Conservation (phyloP, 345 rosid genomes). For the Populus pruinosa region DNA sequence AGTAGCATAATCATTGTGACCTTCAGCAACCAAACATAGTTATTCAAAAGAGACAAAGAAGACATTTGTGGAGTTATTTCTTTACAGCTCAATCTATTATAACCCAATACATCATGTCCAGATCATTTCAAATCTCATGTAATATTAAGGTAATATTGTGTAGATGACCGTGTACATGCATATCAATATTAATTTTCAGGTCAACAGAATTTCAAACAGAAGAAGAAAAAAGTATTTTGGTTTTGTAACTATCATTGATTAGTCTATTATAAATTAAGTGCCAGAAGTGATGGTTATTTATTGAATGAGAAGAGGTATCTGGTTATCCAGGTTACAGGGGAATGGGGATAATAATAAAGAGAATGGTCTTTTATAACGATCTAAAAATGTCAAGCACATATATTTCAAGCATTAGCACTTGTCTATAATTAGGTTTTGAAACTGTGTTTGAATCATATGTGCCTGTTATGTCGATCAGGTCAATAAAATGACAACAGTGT, state of each 20-base stretch:
- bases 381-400: neutral
- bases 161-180: neutral
- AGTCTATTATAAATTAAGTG: neutral
- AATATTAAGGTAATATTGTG: neutral
- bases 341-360: neutral
- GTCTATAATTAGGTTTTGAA: neutral
- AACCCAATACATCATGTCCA: neutral
- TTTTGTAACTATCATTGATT: neutral
- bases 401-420: neutral
- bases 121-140: neutral
- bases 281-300: neutral
- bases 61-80: neutral
- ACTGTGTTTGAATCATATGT: neutral
- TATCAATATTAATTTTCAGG: neutral
- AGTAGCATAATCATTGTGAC: neutral
- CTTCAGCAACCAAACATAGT: neutral
- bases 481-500: neutral
- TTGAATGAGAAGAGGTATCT: neutral
- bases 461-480: neutral
- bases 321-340: neutral
- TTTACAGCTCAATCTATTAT: neutral
- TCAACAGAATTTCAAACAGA: neutral
- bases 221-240: neutral
- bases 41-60: neutral
- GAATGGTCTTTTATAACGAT: neutral